Conservation (phyloP, 257 asterid species). For the Ehretia macrophylla region DNA sequence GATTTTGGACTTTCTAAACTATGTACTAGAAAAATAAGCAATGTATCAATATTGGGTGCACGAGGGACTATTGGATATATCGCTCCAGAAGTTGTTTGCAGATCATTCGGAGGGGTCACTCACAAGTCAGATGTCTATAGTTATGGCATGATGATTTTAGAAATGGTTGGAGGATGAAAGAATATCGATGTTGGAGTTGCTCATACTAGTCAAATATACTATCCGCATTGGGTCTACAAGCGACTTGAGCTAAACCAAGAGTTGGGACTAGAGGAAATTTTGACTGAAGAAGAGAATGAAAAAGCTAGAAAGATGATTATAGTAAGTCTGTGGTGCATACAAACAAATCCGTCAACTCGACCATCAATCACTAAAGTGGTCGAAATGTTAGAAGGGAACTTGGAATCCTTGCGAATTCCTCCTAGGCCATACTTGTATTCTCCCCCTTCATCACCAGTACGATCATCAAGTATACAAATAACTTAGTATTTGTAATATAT, state of each 20-base stretch:
- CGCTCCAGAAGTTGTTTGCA: slow-evolving; percentile 31
- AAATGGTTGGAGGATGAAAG: slow-evolving; percentile 20
- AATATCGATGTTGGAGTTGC: slow-evolving; percentile 1
- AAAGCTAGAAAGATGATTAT: slow-evolving; percentile 27
- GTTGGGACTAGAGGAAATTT: background rate
- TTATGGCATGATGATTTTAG: slow-evolving; percentile 27
- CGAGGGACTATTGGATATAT: slow-evolving; percentile 34
- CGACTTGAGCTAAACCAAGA: slow-evolving; percentile 10
- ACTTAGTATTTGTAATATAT: background rate
- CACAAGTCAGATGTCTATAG: slow-evolving; percentile 41
- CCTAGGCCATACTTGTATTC: slow-evolving; percentile 26
- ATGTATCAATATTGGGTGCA: slow-evolving; percentile 9
- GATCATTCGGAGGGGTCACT: slow-evolving; percentile 20
- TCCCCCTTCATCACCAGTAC: slow-evolving; percentile 7
- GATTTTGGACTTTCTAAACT: slow-evolving; percentile 36
- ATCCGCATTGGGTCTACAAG: slow-evolving; percentile 26
- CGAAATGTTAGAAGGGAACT: slow-evolving; percentile 34
- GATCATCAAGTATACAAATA: too few relatives aligned
- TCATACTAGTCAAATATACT: slow-evolving; percentile 18
- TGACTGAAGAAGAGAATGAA: slow-evolving; percentile 7
- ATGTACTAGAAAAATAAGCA: slow-evolving; percentile 10
- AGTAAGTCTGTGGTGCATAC: slow-evolving; percentile 45
- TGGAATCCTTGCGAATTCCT: slow-evolving; percentile 24
- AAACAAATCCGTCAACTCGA: slow-evolving; percentile 22
- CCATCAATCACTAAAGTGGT: slow-evolving; percentile 35